Percentiles rank a stretch among this genome's conserved stretches.
These are phyloP conservation scores for Debaryomyces nepalensis DNA, from an alignment of 1,139 yeast species.

Conservation along the genomic window DNA sequence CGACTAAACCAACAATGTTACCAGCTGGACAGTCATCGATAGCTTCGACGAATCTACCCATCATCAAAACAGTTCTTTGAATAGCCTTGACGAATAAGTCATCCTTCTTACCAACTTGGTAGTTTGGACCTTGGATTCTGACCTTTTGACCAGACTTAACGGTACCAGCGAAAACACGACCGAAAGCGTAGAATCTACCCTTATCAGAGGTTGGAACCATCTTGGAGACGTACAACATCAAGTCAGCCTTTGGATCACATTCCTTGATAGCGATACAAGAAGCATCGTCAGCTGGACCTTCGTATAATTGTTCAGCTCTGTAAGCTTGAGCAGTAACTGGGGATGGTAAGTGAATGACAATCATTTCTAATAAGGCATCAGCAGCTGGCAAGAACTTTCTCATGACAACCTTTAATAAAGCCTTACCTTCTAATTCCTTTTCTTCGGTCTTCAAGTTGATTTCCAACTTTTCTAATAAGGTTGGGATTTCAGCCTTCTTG, in stretches of 20 bases:
- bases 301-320: conserved; percentile 99
- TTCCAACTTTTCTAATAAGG: conserved; percentile 89
- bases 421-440: conserved; percentile 98
- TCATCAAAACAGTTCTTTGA: conserved; percentile 99
- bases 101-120: conserved; percentile 96
- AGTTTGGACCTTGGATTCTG: conserved; percentile 99
- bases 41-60: conserved; percentile 98
- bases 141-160: conserved; percentile 99
- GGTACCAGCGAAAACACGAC: conserved; percentile 99
- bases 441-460: conserved; percentile 89
- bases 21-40: conserved; percentile 99
- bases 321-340: conserved; percentile 98
- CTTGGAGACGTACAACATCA: conserved; percentile 99
- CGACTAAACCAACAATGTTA: conserved; percentile 99
- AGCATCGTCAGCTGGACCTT: conserved; percentile 97
- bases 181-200: conserved; percentile 99
- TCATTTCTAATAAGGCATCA: conserved; percentile 99
- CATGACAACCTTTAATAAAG: conserved; percentile 97
- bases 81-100: conserved; percentile 96
- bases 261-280: conserved; percentile 90
- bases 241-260: conserved; percentile 98
- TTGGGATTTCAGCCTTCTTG: conserved; percentile 90
- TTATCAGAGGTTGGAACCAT: conserved; percentile 99
- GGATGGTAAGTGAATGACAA: conserved; percentile 97
- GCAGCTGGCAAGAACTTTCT: conserved; percentile 99